Percentiles rank a stretch among this genome's conserved stretches.
Conservation (phyloP, 352 stramenopile genomes). For the Phytophthora lateralis region DNA sequence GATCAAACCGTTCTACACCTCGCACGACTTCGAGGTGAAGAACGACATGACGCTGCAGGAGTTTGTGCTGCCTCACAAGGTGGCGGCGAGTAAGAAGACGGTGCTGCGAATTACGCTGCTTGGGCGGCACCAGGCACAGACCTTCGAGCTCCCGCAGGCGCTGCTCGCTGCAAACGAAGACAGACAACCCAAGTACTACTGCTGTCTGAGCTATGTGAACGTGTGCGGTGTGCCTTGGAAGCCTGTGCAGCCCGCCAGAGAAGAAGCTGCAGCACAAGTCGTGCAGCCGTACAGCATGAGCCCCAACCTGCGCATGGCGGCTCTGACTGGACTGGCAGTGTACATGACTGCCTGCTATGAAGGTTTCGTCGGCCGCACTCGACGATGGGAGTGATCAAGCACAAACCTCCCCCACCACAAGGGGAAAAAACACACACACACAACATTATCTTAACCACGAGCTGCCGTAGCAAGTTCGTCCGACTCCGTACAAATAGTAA, state of each 20-base stretch:
- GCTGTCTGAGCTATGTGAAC: constrained; percentile 81
- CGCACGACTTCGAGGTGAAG: constrained; percentile 52
- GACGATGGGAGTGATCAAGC: constrained; percentile 42
- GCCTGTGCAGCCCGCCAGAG: constrained; percentile 7
- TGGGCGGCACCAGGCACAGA: constrained; percentile 74
- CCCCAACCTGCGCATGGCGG: constrained; percentile 47
- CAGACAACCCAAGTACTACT: constrained; percentile 74
- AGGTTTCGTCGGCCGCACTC: constrained; percentile 53
- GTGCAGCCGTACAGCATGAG: constrained; percentile 25
- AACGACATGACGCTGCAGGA: constrained; percentile 81
- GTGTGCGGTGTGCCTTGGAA: constrained; percentile 54
- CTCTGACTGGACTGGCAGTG: constrained; percentile 51
- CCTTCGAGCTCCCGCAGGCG: constrained; percentile 64
- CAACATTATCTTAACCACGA: constrained; percentile 15
- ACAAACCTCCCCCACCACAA: not conserved
- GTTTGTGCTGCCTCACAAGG: constrained; percentile 56
- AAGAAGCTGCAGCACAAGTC: constrained; percentile 9
- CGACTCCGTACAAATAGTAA: constrained; percentile 26
- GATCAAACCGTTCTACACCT: constrained; percentile 60
- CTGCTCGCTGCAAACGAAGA: constrained; percentile 50
- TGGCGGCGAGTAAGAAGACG: constrained; percentile 47
- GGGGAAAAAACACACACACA: constrained; percentile 4
- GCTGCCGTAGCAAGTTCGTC: not conserved
- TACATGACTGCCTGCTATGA: constrained; percentile 72
- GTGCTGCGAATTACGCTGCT: constrained; percentile 67